A percentile compares a stretch with the other conserved stretches of the same genome.
These are phyloP conservation scores for Acanthamoeba culbertsoni DNA, from an alignment of 208 protist genomes.

Conservation along the genomic window DNA sequence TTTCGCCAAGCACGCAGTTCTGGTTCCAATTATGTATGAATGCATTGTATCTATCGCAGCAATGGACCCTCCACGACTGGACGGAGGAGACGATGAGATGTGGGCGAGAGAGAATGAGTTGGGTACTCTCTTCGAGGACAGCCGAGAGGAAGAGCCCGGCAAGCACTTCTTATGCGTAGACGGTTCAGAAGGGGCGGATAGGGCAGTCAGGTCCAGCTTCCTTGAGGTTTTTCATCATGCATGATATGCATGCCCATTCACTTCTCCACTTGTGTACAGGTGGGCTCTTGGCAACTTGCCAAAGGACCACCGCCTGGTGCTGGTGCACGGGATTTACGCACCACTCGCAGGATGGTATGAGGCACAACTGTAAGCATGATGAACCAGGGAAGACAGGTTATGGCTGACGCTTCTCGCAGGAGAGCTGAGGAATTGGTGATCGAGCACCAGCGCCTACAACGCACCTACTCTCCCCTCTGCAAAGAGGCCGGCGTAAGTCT, in stretches of 20 bases:
- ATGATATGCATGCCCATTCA: too few species aligned
- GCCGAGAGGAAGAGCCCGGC: background rate
- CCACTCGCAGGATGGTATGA: background rate
- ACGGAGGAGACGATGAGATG: background rate
- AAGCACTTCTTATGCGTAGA: constrained; percentile 6
- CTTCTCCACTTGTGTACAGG: too few species aligned
- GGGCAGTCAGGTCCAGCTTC: background rate
- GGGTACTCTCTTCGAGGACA: background rate
- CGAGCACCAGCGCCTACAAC: background rate
- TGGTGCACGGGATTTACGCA: constrained; percentile 23
- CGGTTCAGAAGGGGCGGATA: background rate
- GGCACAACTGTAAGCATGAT: background rate
- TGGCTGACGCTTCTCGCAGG: too few species aligned
- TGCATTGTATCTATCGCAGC: background rate
- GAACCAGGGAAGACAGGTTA: background rate
- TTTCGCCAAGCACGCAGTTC: background rate
- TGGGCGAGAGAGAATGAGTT: background rate
- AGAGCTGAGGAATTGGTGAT: background rate
- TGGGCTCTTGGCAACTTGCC: background rate
- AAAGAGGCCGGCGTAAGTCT: background rate
- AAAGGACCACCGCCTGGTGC: background rate
- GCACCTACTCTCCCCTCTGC: background rate
- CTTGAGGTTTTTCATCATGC: background rate
- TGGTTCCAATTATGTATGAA: background rate
- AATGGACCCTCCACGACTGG: background rate